Conservation (phyloP, 768 basidiomycete species). For the Cystobasidium ongulense region DNA sequence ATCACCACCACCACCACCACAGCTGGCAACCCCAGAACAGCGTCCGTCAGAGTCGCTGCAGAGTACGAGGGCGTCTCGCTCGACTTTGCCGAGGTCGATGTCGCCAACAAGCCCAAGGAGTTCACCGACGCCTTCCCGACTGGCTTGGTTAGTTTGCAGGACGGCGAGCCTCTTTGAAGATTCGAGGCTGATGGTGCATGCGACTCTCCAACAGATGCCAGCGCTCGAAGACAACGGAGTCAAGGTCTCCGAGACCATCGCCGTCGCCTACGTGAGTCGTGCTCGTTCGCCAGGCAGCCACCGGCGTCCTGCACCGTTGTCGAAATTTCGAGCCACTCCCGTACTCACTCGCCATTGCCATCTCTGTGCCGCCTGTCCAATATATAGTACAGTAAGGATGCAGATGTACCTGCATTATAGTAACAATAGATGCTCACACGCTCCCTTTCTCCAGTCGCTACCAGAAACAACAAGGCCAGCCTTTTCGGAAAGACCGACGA, state of each 20-base stretch:
- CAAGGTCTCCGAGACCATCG: slow-evolving; percentile 63
- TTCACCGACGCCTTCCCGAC: slow-evolving; percentile 53
- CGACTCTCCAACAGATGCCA: slow-evolving; percentile 57
- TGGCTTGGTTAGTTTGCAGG: slow-evolving; percentile 38
- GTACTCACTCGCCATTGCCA: slow-evolving; percentile 46
- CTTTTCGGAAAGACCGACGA: slow-evolving; percentile 62
- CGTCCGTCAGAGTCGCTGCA: slow-evolving; percentile 29
- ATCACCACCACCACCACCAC: neutral
- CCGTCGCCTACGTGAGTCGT: slow-evolving; percentile 78
- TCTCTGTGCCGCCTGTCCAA: slow-evolving; percentile 62
- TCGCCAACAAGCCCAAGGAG: slow-evolving; percentile 34
- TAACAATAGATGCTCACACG: neutral
- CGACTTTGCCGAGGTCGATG: slow-evolving; percentile 36
- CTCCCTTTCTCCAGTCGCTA: slow-evolving; percentile 18
- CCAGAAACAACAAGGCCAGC: slow-evolving; percentile 55
- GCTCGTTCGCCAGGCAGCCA: neutral
- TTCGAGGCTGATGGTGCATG: neutral
- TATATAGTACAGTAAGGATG: slow-evolving; percentile 52
- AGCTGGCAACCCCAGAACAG: slow-evolving; percentile 24
- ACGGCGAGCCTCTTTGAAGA: neutral
- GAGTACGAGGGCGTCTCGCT: slow-evolving; percentile 39
- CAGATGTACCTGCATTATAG: neutral
- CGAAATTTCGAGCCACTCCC: neutral
- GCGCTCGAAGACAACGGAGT: slow-evolving; percentile 73
- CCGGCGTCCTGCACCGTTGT: neutral